phyloP scores from a whole-genome alignment of 441 rosid genomes.

The Codiaeum variegatum region DNA sequence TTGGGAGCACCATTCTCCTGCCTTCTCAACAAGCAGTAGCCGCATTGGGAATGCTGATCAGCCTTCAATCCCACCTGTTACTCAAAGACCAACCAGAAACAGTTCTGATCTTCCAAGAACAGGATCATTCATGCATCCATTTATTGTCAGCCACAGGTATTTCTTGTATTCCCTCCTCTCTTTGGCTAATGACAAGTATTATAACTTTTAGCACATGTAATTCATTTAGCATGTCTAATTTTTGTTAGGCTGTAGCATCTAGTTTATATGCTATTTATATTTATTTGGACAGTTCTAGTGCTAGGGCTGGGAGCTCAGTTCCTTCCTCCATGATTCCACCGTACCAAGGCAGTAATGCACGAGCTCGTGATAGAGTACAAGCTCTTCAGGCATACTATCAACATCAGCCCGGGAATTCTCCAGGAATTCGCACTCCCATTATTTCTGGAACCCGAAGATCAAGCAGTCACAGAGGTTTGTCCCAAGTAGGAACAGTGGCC shows the following conservation, averaged over 20 bases:
- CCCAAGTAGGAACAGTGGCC: constrained; percentile 54
- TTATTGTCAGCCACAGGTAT: constrained; percentile 78
- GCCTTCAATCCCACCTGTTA: constrained; percentile 47
- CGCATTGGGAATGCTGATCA: constrained; percentile 60
- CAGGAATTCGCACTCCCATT: constrained; percentile 45
- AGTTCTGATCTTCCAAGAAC: constrained; percentile 65
- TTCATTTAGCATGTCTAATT: neutral
- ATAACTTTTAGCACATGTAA: neutral
- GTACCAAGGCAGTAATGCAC: constrained; percentile 83
- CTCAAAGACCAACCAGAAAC: constrained; percentile 59
- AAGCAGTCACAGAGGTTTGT: constrained; percentile 47
- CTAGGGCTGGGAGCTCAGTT: constrained; percentile 70
- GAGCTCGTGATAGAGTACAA: constrained; percentile 77
- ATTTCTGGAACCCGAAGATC: constrained; percentile 54
- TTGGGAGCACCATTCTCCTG: constrained; percentile 84
- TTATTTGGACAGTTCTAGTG: constrained; percentile 43
- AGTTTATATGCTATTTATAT: constrained; percentile 1
- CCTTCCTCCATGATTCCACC: constrained; percentile 65
- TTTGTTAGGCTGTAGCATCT: neutral
- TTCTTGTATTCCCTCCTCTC: neutral
- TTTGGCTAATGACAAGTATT: neutral
- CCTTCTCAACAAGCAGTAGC: constrained; percentile 54
- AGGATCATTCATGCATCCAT: constrained; percentile 77
- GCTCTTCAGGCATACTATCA: constrained; percentile 95
- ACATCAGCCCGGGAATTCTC: constrained; percentile 57